phyloP scores from a whole-genome alignment of 2,329 filamentous ascomycete genomes.

The Epichloe sp. region DNA sequence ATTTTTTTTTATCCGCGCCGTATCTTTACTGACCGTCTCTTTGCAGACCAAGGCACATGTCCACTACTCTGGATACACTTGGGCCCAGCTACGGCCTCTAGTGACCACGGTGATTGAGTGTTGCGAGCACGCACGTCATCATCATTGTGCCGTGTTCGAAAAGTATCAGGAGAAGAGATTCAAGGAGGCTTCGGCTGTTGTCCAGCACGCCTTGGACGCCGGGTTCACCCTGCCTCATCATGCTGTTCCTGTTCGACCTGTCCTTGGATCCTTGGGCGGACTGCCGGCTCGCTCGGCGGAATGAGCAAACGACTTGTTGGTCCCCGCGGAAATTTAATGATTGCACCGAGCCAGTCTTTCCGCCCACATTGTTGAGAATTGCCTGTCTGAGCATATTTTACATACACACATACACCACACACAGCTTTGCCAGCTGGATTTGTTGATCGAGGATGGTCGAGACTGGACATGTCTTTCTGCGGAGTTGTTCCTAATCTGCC shows the following conservation, averaged over 20 bases:
- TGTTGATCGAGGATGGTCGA: background rate
- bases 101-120: conserved; percentile 74
- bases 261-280: conserved; percentile 11
- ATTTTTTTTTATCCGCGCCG: background rate
- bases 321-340: conserved; percentile 15
- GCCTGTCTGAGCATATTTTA: background rate
- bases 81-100: conserved; percentile 65
- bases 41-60: conserved; percentile 65
- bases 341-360: background rate
- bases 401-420: background rate
- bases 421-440: background rate
- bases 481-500: background rate
- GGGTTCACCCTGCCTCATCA: conserved; percentile 39
- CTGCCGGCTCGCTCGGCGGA: conserved; percentile 15
- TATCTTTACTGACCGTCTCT: background rate
- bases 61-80: conserved; percentile 90
- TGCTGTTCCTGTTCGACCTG: conserved; percentile 23
- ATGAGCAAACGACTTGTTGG: conserved; percentile 16
- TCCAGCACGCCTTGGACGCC: conserved; percentile 57
- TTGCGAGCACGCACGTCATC: conserved; percentile 65
- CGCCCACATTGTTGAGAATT: background rate
- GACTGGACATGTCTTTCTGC: background rate
- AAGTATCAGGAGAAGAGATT: conserved; percentile 85
- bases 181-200: conserved; percentile 71
- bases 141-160: conserved; percentile 78